A percentile compares a stretch with the other conserved stretches of the same genome.
These are phyloP conservation scores for Fusarium piperis DNA, from an alignment of 2,329 filamentous ascomycete species.

Conservation along the genomic window DNA sequence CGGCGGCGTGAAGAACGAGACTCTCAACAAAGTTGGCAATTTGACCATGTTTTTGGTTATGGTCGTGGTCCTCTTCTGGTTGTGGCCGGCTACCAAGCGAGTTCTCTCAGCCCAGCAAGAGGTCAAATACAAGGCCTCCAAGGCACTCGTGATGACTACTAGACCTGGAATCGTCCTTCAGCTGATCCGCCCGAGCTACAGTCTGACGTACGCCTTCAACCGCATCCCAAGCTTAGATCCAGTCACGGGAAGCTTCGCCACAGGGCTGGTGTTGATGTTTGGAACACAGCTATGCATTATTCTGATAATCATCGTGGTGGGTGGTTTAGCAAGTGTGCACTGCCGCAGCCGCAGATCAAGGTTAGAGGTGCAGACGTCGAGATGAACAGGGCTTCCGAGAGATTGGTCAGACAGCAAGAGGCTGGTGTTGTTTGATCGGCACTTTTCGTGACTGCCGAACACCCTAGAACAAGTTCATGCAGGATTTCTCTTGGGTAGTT, in stretches of 20 bases:
- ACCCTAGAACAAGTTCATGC: background rate
- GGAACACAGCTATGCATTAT: background rate
- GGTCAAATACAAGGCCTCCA: background rate
- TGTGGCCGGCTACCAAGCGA: background rate
- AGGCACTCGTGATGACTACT: background rate
- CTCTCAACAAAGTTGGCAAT: slow-evolving; percentile 1
- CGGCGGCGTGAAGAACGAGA: background rate
- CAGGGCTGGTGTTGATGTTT: slow-evolving; percentile 5
- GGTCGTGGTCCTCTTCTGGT: background rate
- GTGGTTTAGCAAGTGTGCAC: slow-evolving; percentile 2
- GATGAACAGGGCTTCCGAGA: background rate
- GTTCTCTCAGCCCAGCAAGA: background rate
- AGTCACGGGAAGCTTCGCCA: slow-evolving; percentile 1
- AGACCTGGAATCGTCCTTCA: background rate
- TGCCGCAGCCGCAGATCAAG: background rate
- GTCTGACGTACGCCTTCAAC: slow-evolving; percentile 6
- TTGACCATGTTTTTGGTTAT: slow-evolving; percentile 1
- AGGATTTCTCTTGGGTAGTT: background rate
- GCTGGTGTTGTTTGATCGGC: background rate
- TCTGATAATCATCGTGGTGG: background rate
- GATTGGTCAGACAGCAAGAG: background rate
- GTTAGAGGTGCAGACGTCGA: background rate
- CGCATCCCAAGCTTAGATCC: slow-evolving; percentile 1
- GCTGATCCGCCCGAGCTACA: slow-evolving; percentile 1
- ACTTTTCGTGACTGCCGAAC: background rate